Evolutionary conservation across 768 basidiomycete species (phyloP).

Genomic region (Leccinum broughii): DNA sequence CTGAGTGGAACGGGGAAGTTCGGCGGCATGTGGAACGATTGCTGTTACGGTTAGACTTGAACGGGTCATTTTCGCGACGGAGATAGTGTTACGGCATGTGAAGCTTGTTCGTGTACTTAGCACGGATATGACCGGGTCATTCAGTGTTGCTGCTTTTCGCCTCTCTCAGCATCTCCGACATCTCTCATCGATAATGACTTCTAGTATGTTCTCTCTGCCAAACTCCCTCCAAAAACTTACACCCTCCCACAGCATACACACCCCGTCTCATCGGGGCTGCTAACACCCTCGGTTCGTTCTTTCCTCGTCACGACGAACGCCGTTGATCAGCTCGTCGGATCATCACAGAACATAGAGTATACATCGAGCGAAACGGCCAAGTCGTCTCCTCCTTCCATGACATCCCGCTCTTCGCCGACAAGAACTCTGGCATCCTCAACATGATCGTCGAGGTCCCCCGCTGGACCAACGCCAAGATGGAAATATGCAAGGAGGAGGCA

Average conservation of each 20-base stretch:
- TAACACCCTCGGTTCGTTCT: conserved; percentile 83
- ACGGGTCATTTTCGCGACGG: conserved; percentile 67
- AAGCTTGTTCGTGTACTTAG: background rate
- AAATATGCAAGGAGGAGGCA: conserved; percentile 96
- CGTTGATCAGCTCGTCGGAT: conserved; percentile 52
- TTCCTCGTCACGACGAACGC: conserved; percentile 1
- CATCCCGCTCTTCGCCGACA: conserved; percentile 97
- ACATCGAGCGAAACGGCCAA: conserved; percentile 84
- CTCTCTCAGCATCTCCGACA: conserved; percentile 65
- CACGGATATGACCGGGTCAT: conserved; percentile 32
- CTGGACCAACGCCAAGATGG: conserved; percentile 99
- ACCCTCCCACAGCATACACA: conserved; percentile 53
- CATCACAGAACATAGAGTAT: conserved; percentile 90
- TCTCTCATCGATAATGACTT: conserved; percentile 54
- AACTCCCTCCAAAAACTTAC: conserved; percentile 8
- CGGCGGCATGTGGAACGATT: conserved; percentile 81
- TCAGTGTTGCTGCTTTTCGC: conserved; percentile 33
- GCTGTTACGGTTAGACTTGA: conserved; percentile 81
- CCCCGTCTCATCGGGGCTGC: conserved; percentile 82
- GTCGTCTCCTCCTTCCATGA: conserved; percentile 92
- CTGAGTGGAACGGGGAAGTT: conserved; percentile 65
- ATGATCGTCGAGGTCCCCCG: conserved; percentile 98
- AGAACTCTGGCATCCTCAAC: conserved; percentile 93
- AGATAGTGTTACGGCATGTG: conserved; percentile 13
- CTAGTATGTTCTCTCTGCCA: conserved; percentile 14